Evolutionary conservation across 345 rosid species (phyloP).

Genomic region (Atalantia buxifolia): DNA sequence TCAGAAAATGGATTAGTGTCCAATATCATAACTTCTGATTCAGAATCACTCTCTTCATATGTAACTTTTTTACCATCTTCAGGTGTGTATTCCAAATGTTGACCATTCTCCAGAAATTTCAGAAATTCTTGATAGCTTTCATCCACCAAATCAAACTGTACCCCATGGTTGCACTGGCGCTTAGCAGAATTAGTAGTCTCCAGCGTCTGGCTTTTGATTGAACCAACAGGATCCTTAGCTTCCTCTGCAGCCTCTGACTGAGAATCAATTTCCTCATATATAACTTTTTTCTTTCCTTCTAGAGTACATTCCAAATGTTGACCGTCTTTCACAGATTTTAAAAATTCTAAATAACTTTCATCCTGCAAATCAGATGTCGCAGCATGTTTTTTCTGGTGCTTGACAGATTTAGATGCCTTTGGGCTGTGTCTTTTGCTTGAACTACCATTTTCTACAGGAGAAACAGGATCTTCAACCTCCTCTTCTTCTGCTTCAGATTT

Average conservation of each 20-base stretch:
- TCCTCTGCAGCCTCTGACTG: not conserved
- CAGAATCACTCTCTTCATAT: conserved; percentile 32
- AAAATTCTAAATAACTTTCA: conserved; percentile 21
- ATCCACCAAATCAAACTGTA: conserved; percentile 20
- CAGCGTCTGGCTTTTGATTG: too few species aligned
- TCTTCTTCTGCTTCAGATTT: not conserved
- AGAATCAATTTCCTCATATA: conserved; percentile 7
- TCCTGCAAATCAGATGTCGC: conserved; percentile 19
- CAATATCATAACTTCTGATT: conserved; percentile 43
- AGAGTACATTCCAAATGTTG: not conserved
- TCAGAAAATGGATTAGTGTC: conserved; percentile 28
- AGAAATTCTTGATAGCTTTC: conserved; percentile 23
- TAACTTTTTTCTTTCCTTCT: conserved; percentile 17
- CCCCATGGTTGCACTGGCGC: conserved; percentile 9
- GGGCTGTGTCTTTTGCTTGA: not conserved
- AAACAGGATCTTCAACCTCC: conserved; percentile 13
- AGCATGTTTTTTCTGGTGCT: conserved; percentile 5
- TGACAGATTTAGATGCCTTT: conserved; percentile 1
- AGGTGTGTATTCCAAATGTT: conserved; percentile 2
- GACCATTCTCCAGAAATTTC: conserved; percentile 15
- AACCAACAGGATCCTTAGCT: conserved; percentile 13
- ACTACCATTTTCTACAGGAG: not conserved
- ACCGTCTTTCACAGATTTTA: conserved; percentile 16
- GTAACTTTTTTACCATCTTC: conserved; percentile 16
- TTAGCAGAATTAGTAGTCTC: not conserved